These are phyloP conservation scores for Inga leiocalycina DNA, from an alignment of 306 rosid species.

Conservation along the genomic window DNA sequence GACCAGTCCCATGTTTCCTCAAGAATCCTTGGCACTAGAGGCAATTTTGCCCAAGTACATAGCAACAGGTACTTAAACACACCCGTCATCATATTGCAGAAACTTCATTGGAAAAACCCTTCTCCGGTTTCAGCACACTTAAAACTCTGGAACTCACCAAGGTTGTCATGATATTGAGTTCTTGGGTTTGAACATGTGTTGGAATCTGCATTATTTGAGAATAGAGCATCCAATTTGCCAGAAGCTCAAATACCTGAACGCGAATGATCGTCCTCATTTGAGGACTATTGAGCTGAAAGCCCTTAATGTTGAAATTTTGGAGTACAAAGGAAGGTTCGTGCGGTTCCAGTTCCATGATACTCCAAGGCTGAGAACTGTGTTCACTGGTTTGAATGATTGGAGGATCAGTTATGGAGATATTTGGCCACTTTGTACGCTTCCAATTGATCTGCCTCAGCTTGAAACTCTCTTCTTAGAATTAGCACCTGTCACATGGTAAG, in stretches of 20 bases:
- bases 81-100: not conserved
- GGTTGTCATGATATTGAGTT: constrained; percentile 37
- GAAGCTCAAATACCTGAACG: constrained; percentile 39
- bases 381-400: constrained; percentile 6
- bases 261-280: constrained; percentile 31
- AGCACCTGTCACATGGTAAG: constrained; percentile 29
- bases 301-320: constrained; percentile 34
- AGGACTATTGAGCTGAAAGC: constrained; percentile 14
- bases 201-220: constrained; percentile 14
- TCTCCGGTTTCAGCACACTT: constrained; percentile 22
- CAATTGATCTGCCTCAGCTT: constrained; percentile 32
- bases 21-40: constrained; percentile 51
- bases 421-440: constrained; percentile 24
- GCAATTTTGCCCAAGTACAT: constrained; percentile 53
- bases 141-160: constrained; percentile 23
- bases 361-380: constrained; percentile 28
- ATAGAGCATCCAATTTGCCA: constrained; percentile 33
- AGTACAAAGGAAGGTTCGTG: constrained; percentile 34
- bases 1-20: constrained; percentile 38
- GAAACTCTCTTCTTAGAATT: constrained; percentile 36
- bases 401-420: not conserved
- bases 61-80: constrained; percentile 35
- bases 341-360: constrained; percentile 12
- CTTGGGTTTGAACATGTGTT: constrained; percentile 28
- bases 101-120: not conserved